These are phyloP conservation scores for Magnolia sinica DNA, from an alignment of 164 flowering plant species.

Conservation along the genomic window DNA sequence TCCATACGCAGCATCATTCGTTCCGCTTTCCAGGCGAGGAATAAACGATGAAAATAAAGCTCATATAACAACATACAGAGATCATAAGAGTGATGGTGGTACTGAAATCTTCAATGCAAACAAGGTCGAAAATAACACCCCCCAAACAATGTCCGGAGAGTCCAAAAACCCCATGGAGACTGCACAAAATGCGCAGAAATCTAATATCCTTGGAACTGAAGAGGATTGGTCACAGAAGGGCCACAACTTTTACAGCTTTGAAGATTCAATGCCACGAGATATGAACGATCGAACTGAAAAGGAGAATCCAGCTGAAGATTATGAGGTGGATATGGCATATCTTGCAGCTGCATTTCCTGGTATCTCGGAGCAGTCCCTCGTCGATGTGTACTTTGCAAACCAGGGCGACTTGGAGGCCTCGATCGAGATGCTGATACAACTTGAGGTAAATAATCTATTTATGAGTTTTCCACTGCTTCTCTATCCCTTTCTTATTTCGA, in stretches of 20 bases:
- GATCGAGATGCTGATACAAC: constrained; percentile 19
- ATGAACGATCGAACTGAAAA: constrained; percentile 3
- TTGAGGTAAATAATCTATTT: constrained; percentile 15
- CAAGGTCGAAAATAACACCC: neutral
- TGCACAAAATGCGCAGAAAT: neutral
- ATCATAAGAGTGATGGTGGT: neutral
- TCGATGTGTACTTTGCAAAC: constrained; percentile 20
- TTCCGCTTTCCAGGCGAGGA: constrained; percentile 32
- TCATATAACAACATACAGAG: constrained; percentile 5
- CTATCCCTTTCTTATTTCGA: neutral
- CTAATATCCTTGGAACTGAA: neutral
- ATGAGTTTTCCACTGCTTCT: neutral
- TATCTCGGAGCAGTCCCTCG: constrained; percentile 10
- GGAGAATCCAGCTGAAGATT: neutral
- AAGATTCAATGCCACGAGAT: neutral
- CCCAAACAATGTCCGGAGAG: neutral
- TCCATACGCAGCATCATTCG: constrained; percentile 40
- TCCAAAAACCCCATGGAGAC: neutral
- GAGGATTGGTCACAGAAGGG: neutral
- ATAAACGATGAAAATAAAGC: neutral
- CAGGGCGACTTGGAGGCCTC: constrained; percentile 13
- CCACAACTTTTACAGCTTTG: neutral
- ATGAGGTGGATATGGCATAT: constrained; percentile 12
- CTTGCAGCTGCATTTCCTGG: constrained; percentile 13
- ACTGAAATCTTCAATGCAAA: neutral